phyloP scores from a whole-genome alignment of 208 protist species.

The Herpetomonas tarakana region DNA sequence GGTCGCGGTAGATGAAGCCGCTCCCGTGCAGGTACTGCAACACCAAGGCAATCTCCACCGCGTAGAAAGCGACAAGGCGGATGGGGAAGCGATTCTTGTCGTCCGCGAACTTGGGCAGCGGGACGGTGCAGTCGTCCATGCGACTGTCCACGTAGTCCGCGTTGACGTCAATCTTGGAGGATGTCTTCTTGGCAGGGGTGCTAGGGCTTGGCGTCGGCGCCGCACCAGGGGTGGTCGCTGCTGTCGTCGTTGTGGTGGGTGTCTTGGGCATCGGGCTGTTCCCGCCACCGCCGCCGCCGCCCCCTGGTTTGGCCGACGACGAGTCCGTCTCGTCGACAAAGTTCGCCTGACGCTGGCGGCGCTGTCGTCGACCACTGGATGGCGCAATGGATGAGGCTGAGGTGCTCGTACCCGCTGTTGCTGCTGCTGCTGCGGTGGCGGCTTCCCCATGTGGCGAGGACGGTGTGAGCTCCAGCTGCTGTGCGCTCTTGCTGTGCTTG shows the following conservation, averaged over 20 bases:
- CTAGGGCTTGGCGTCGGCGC: background rate
- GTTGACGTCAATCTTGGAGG: constrained; percentile 18
- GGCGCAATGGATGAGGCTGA: too few relatives aligned
- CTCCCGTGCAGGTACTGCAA: constrained; percentile 86
- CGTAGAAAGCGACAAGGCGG: constrained; percentile 85
- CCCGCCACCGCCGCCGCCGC: too few relatives aligned
- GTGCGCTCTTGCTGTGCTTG: too few relatives aligned
- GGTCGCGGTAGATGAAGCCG: constrained; percentile 90
- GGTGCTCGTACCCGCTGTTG: too few relatives aligned
- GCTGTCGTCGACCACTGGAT: too few relatives aligned
- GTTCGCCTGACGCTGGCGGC: too few relatives aligned
- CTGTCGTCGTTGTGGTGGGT: background rate
- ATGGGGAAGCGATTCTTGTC: constrained; percentile 66
- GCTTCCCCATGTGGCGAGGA: too few relatives aligned
- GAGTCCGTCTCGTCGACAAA: too few relatives aligned
- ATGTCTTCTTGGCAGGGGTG: background rate
- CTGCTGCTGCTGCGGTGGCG: too few relatives aligned
- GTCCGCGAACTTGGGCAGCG: constrained; percentile 18
- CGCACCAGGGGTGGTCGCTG: background rate
- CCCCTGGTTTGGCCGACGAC: too few relatives aligned
- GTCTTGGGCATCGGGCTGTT: too few relatives aligned
- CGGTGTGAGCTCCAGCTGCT: too few relatives aligned
- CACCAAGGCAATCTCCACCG: constrained; percentile 85
- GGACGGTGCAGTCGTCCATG: constrained; percentile 24
- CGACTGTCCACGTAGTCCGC: constrained; percentile 21